phyloP scores from a whole-genome alignment of 768 basidiomycete genomes.

The Tricholoma sp. region DNA sequence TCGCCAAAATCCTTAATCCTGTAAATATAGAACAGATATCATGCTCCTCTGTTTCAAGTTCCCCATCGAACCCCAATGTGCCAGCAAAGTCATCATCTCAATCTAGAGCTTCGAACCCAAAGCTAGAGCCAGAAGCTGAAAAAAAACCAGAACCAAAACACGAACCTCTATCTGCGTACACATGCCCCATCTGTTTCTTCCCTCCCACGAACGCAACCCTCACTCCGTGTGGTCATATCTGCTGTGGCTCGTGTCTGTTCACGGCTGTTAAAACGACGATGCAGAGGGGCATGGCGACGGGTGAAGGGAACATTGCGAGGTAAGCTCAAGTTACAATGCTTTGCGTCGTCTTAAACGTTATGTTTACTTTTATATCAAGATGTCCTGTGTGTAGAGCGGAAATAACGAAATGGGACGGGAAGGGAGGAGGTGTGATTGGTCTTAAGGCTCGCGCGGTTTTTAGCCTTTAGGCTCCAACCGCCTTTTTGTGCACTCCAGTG shows the following conservation, averaged over 20 bases:
- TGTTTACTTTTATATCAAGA: slow-evolving; percentile 23
- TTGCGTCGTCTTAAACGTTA: background rate
- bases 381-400: slow-evolving; percentile 69
- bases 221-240: slow-evolving; percentile 77
- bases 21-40: slow-evolving; percentile 7
- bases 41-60: background rate
- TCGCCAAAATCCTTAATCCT: slow-evolving; percentile 19
- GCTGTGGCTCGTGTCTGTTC: slow-evolving; percentile 73
- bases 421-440: slow-evolving; percentile 63
- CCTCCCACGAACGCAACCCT: slow-evolving; percentile 71
- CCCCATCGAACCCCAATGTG: background rate
- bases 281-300: slow-evolving; percentile 34
- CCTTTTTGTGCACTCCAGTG: too few species aligned
- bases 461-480: slow-evolving; percentile 23
- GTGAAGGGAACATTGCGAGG: slow-evolving; percentile 34
- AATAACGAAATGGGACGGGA: slow-evolving; percentile 68
- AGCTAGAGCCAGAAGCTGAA: slow-evolving; percentile 1
- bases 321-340: slow-evolving; percentile 15
- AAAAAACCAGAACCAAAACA: slow-evolving; percentile 2
- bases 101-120: slow-evolving; percentile 4
- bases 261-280: slow-evolving; percentile 62
- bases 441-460: slow-evolving; percentile 43
- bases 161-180: slow-evolving; percentile 54
- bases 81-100: slow-evolving; percentile 4
- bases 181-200: slow-evolving; percentile 77